These are phyloP conservation scores for Apiospora rasikravindrae DNA, from an alignment of 2,329 filamentous ascomycete genomes.

Conservation along the genomic window DNA sequence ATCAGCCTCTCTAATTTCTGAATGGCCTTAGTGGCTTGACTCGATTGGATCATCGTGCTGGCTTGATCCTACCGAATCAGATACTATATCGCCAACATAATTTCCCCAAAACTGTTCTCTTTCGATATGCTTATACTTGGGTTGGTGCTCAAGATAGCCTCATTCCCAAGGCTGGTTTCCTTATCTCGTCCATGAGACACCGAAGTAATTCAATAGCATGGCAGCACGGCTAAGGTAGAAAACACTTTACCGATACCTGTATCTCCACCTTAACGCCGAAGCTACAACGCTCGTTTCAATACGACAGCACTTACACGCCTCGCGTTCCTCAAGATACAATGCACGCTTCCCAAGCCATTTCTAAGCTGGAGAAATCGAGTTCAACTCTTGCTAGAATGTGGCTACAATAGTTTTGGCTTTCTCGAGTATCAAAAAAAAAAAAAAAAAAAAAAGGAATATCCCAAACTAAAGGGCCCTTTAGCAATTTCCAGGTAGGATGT, in stretches of 20 bases:
- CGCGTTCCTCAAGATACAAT: too few species aligned
- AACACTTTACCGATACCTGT: not conserved
- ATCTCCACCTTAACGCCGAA: not conserved
- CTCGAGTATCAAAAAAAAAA: too few species aligned
- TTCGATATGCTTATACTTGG: not conserved
- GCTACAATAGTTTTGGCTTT: too few species aligned
- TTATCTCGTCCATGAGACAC: not conserved
- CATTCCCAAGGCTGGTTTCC: not conserved
- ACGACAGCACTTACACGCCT: not conserved
- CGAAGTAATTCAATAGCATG: not conserved
- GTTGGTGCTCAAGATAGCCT: not conserved
- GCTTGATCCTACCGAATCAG: not conserved
- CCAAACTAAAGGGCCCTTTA: too few species aligned
- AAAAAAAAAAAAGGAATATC: too few species aligned
- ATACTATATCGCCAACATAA: not conserved
- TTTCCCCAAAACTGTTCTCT: not conserved
- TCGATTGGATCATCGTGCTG: not conserved
- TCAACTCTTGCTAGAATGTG: too few species aligned
- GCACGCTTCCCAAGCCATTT: too few species aligned
- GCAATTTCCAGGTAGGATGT: too few species aligned
- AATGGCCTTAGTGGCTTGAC: not conserved
- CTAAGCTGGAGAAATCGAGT: too few species aligned
- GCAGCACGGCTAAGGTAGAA: not conserved
- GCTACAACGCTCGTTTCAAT: not conserved
- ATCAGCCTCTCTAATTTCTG: slow-evolving; percentile 13